Percentiles rank a stretch among this genome's conserved stretches.
Conservation (phyloP, 1,139 yeast species). For the Candida sp. region DNA sequence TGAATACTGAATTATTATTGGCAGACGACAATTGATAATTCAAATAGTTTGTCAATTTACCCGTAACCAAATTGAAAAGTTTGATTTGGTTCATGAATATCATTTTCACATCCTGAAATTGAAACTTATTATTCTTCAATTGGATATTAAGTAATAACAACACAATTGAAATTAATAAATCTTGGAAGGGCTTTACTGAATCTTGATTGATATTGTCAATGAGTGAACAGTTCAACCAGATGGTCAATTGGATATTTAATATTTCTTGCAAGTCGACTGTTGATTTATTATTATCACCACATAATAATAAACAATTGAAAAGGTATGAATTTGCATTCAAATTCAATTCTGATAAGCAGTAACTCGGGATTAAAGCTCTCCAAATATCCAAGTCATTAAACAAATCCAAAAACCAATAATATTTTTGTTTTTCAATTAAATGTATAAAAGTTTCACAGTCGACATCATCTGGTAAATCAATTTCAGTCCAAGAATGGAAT, state of each 20-base stretch:
- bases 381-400: constrained; percentile 39
- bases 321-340: constrained; percentile 18
- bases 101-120: constrained; percentile 11
- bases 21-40: neutral
- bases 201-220: neutral
- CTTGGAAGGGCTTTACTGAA: constrained; percentile 12
- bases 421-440: constrained; percentile 29
- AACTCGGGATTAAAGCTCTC: constrained; percentile 34
- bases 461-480: constrained; percentile 1
- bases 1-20: constrained; percentile 14
- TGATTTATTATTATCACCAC: constrained; percentile 10
- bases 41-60: constrained; percentile 14
- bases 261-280: constrained; percentile 9
- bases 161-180: constrained; percentile 28
- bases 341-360: constrained; percentile 18
- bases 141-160: constrained; percentile 22
- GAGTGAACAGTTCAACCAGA: neutral
- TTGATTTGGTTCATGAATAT: constrained; percentile 30
- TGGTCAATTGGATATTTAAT: neutral
- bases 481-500: neutral
- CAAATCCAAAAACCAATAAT: constrained; percentile 38
- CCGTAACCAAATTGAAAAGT: constrained; percentile 25
- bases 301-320: constrained; percentile 22
- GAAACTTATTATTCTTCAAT: constrained; percentile 6
- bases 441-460: constrained; percentile 12